Conservation (phyloP, 176 grass and related monocot genomes). For the Microstegium vimineum region DNA sequence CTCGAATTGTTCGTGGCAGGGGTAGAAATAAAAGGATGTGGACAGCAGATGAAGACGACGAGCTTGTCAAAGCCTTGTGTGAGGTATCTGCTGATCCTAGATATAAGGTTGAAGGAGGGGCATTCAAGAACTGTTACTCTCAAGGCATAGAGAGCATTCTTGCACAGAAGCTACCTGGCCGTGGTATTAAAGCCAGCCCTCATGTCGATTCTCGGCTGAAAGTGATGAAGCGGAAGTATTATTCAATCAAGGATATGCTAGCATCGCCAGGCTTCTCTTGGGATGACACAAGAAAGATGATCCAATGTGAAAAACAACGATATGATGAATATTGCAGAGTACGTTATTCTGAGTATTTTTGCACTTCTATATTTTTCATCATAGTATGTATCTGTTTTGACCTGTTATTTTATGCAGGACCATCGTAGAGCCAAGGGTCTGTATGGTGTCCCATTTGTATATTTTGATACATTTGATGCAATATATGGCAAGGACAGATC, state of each 20-base stretch:
- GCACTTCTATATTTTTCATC: background rate
- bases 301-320: slow-evolving; percentile 29
- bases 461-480: slow-evolving; percentile 41
- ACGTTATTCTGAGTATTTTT: background rate
- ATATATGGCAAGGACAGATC: slow-evolving; percentile 41
- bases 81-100: slow-evolving; percentile 40
- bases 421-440: slow-evolving; percentile 46
- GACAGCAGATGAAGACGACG: slow-evolving; percentile 35
- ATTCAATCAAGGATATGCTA: slow-evolving; percentile 43
- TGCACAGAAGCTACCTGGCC: slow-evolving; percentile 28
- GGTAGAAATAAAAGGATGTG: slow-evolving; percentile 52
- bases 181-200: slow-evolving; percentile 37
- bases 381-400: background rate
- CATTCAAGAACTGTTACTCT: slow-evolving; percentile 47
- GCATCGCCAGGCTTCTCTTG: slow-evolving; percentile 29
- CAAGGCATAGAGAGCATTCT: slow-evolving; percentile 40
- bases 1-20: slow-evolving; percentile 23
- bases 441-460: slow-evolving; percentile 26
- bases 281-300: slow-evolving; percentile 21
- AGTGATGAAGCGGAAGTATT: slow-evolving; percentile 41
- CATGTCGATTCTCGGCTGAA: slow-evolving; percentile 45
- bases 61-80: slow-evolving; percentile 41
- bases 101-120: slow-evolving; percentile 46
- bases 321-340: slow-evolving; percentile 39
- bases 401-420: slow-evolving; percentile 33